Percentiles rank a stretch among this genome's conserved stretches.
Conservation (phyloP, 352 stramenopile genomes). For the Pythium aristosporum region DNA sequence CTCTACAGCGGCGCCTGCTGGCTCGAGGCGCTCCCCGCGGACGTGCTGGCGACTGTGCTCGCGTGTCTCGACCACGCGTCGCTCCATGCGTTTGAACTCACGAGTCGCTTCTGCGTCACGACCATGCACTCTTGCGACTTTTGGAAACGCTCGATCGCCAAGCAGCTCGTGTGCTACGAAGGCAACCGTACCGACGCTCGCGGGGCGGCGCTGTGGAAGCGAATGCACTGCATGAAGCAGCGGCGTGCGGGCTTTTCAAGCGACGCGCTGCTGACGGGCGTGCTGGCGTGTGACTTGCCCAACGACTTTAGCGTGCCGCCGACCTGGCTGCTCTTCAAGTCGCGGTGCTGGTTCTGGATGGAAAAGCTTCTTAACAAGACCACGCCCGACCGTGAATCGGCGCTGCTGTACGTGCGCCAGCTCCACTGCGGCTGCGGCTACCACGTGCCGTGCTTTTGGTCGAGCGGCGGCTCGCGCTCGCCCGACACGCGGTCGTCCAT, state of each 20-base stretch:
- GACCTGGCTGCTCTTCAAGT: slow-evolving; percentile 27
- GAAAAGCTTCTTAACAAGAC: slow-evolving; percentile 27
- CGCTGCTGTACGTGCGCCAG: slow-evolving; percentile 24
- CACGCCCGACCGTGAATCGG: slow-evolving; percentile 6
- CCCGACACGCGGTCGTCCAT: slow-evolving; percentile 1
- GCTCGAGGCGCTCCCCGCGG: slow-evolving; percentile 9
- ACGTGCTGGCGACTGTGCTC: slow-evolving; percentile 5
- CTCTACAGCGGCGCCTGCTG: background rate
- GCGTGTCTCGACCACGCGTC: slow-evolving; percentile 17
- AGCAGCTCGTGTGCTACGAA: slow-evolving; percentile 17
- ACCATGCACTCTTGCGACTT: slow-evolving; percentile 8
- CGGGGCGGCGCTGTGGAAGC: slow-evolving; percentile 17
- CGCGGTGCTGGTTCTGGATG: slow-evolving; percentile 30
- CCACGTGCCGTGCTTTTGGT: slow-evolving; percentile 28
- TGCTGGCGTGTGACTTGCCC: slow-evolving; percentile 12
- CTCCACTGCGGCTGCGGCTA: slow-evolving; percentile 28
- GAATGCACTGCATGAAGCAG: slow-evolving; percentile 24
- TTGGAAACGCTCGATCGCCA: slow-evolving; percentile 7
- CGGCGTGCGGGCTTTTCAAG: slow-evolving; percentile 7
- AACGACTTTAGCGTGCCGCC: slow-evolving; percentile 23
- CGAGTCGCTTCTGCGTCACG: slow-evolving; percentile 7
- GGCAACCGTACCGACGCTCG: background rate
- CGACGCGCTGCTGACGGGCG: slow-evolving; percentile 21
- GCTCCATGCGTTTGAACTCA: slow-evolving; percentile 18
- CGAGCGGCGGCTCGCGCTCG: slow-evolving; percentile 16